A percentile compares a stretch with the other conserved stretches of the same genome.
phyloP scores from a whole-genome alignment of 192 early-diverging fungal genomes.

The Kickxella alabastrina region DNA sequence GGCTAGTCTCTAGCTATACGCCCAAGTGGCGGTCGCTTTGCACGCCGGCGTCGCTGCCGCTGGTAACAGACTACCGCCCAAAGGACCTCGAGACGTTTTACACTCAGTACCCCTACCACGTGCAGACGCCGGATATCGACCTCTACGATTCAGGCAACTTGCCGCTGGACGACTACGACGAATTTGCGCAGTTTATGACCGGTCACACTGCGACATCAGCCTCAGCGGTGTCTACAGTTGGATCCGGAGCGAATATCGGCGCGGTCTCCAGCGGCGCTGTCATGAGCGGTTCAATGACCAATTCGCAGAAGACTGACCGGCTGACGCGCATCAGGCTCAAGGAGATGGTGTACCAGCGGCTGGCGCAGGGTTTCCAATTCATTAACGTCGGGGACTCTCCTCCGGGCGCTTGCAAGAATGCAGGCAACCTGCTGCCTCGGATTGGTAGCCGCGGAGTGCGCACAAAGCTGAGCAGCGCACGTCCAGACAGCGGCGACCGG shows the following conservation, averaged over 20 bases:
- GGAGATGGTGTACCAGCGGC: slow-evolving; percentile 84
- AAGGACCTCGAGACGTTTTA: slow-evolving; percentile 64
- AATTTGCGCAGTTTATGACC: slow-evolving; percentile 35
- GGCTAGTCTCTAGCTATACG: slow-evolving; percentile 55
- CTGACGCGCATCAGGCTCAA: slow-evolving; percentile 60
- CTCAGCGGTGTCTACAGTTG: background rate
- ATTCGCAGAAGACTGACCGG: slow-evolving; percentile 19
- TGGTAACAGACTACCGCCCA: slow-evolving; percentile 84
- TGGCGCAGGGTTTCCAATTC: slow-evolving; percentile 91
- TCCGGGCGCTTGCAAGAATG: background rate
- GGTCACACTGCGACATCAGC: slow-evolving; percentile 4
- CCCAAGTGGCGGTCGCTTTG: slow-evolving; percentile 86
- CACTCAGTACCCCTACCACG: slow-evolving; percentile 60
- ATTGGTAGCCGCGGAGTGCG: slow-evolving; percentile 1
- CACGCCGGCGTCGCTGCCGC: slow-evolving; percentile 89
- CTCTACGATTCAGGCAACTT: slow-evolving; percentile 12
- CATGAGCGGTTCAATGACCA: too few relatives aligned
- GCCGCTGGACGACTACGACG: slow-evolving; percentile 19
- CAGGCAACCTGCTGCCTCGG: background rate
- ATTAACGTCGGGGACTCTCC: slow-evolving; percentile 50
- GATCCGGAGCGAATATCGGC: background rate
- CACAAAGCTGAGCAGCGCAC: slow-evolving; percentile 5
- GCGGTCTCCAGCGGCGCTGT: background rate
- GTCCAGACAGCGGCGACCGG: slow-evolving; percentile 2
- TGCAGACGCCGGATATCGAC: slow-evolving; percentile 27